Conservation (phyloP, 306 rosid genomes). For the Delonix regia region DNA sequence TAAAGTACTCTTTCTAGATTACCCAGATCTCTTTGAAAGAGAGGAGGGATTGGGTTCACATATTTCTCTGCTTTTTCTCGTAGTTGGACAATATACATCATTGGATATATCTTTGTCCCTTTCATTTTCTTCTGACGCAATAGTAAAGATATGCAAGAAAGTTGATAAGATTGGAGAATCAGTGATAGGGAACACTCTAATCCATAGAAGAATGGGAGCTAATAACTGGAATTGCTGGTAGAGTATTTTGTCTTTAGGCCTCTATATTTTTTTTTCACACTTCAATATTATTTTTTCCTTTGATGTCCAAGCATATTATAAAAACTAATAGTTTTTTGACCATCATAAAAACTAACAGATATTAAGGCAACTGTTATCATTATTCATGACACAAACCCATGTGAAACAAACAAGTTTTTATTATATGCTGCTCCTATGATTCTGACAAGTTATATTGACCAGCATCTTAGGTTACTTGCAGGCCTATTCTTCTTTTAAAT, state of each 20-base stretch:
- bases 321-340: background rate
- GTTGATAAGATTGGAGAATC: slow-evolving; percentile 25
- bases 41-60: slow-evolving; percentile 28
- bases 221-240: slow-evolving; percentile 9
- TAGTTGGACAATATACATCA: slow-evolving; percentile 12
- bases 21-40: slow-evolving; percentile 33
- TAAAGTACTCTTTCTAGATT: slow-evolving; percentile 32
- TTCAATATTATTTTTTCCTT: background rate
- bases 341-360: background rate
- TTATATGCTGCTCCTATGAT: background rate
- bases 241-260: background rate
- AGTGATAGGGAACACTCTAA: slow-evolving; percentile 32
- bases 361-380: background rate
- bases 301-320: background rate
- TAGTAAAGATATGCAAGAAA: slow-evolving; percentile 16
- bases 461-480: background rate
- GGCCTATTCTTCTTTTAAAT: background rate
- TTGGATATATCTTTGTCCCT: background rate
- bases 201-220: slow-evolving; percentile 43
- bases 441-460: background rate
- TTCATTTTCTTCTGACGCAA: slow-evolving; percentile 23
- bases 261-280: slow-evolving; percentile 23
- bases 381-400: background rate
- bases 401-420: background rate
- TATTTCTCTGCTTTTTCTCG: slow-evolving; percentile 17